phyloP scores from a whole-genome alignment of 2,329 filamentous ascomycete species.

The Amylocarpus encephaloides region DNA sequence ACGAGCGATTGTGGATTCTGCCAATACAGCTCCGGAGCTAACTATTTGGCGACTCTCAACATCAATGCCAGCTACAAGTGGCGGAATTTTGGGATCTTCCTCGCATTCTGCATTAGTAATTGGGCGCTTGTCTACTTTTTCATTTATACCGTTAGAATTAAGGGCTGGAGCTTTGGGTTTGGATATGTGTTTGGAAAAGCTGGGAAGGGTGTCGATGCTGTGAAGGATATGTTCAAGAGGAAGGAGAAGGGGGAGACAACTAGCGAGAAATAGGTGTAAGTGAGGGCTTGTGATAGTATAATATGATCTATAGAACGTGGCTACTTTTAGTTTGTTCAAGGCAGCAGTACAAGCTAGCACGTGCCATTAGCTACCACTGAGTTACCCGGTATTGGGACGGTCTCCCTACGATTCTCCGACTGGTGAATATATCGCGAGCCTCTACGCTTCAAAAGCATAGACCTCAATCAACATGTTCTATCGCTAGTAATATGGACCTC shows the following conservation, averaged over 20 bases:
- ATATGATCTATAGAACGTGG: too few relatives aligned
- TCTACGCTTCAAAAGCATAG: too few relatives aligned
- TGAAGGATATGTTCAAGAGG: slow-evolving; percentile 29
- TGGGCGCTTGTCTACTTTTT: slow-evolving; percentile 72
- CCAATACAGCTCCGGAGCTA: slow-evolving; percentile 51
- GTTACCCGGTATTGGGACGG: too few relatives aligned
- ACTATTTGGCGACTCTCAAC: slow-evolving; percentile 57
- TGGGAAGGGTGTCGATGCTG: slow-evolving; percentile 35
- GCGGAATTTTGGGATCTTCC: slow-evolving; percentile 66
- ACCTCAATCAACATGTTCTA: too few relatives aligned
- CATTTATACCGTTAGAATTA: slow-evolving; percentile 65
- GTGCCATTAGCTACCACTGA: too few relatives aligned
- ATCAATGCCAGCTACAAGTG: slow-evolving; percentile 55
- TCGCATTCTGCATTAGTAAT: slow-evolving; percentile 64
- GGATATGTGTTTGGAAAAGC: slow-evolving; percentile 46
- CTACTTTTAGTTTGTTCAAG: too few relatives aligned
- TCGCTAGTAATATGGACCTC: too few relatives aligned
- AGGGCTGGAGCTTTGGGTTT: slow-evolving; percentile 65
- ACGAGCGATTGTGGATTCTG: slow-evolving; percentile 63
- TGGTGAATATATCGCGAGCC: too few relatives aligned
- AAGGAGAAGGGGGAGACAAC: slow-evolving; percentile 8
- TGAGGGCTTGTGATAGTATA: background rate
- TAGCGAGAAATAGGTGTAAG: background rate
- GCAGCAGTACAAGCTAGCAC: too few relatives aligned
- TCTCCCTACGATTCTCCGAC: too few relatives aligned